Evolutionary conservation across 345 rosid species (phyloP).

Genomic region (Salix udensis): DNA sequence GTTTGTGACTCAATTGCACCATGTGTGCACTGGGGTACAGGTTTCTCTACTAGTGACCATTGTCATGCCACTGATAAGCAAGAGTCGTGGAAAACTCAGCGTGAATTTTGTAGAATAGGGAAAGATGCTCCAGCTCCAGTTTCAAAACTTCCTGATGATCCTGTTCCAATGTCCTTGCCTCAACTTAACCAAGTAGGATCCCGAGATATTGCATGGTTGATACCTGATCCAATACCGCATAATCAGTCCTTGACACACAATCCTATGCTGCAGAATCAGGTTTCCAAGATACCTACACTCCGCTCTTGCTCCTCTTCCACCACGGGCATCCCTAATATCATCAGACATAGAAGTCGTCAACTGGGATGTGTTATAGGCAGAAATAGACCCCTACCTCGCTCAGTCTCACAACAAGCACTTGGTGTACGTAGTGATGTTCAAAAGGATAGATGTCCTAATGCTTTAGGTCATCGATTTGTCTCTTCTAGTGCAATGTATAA

Average conservation of each 20-base stretch:
- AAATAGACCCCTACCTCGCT: slow-evolving; percentile 23
- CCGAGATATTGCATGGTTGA: slow-evolving; percentile 4
- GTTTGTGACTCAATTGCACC: slow-evolving; percentile 86
- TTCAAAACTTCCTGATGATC: slow-evolving; percentile 17
- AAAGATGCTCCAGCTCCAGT: slow-evolving; percentile 24
- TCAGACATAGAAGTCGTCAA: slow-evolving; percentile 21
- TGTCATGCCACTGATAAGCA: slow-evolving; percentile 82
- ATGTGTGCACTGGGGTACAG: slow-evolving; percentile 58
- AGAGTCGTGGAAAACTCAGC: slow-evolving; percentile 53
- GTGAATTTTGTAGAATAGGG: slow-evolving; percentile 42
- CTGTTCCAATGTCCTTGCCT: slow-evolving; percentile 15
- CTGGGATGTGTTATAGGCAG: slow-evolving; percentile 4
- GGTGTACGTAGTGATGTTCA: slow-evolving; percentile 26
- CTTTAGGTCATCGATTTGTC: slow-evolving; percentile 23
- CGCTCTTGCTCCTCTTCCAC: slow-evolving; percentile 48
- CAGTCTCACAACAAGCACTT: slow-evolving; percentile 21
- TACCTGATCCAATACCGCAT: slow-evolving; percentile 20
- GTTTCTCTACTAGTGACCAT: slow-evolving; percentile 44
- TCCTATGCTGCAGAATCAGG: slow-evolving; percentile 12
- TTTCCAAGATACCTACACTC: slow-evolving; percentile 14
- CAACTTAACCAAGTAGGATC: slow-evolving; percentile 23
- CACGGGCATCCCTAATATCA: slow-evolving; percentile 26
- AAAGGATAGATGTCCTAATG: slow-evolving; percentile 32
- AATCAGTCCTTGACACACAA: slow-evolving; percentile 12
- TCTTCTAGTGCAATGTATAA: slow-evolving; percentile 28